These are phyloP conservation scores for Trebouxiophyceae sp. DNA, from an alignment of 163 green algal species.

Conservation along the genomic window DNA sequence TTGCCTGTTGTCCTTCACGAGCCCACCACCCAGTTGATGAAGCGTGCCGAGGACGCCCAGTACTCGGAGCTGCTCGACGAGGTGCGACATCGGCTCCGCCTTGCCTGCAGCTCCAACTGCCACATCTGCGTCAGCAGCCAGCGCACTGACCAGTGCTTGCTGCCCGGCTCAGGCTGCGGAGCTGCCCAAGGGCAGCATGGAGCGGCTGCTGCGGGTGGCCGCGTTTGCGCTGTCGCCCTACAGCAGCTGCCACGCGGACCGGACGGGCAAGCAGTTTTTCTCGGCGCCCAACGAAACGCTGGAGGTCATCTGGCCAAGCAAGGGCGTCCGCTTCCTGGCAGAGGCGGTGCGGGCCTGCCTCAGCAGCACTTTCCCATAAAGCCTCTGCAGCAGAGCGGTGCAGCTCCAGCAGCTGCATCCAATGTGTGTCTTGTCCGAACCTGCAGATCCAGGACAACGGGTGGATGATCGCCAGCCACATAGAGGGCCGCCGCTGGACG, in stretches of 20 bases:
- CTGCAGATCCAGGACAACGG: too few species aligned
- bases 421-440: too few species aligned
- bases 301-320: constrained; percentile 46
- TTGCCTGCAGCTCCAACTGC: background rate
- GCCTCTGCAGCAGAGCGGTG: too few species aligned
- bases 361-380: too few species aligned
- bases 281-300: constrained; percentile 68
- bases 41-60: constrained; percentile 62
- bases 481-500: too few species aligned
- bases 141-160: background rate
- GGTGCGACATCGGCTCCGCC: background rate
- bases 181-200: constrained; percentile 34
- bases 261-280: constrained; percentile 70
- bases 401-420: too few species aligned
- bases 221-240: constrained; percentile 45
- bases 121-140: too few species aligned
- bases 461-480: too few species aligned
- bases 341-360: constrained; percentile 49
- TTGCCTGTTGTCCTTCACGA: constrained; percentile 82
- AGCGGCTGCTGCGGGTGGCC: constrained; percentile 44
- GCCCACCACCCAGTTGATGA: constrained; percentile 59
- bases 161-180: constrained; percentile 16
- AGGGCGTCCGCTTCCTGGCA: constrained; percentile 45
- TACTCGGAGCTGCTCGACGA: constrained; percentile 67
- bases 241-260: constrained; percentile 49